Percentiles rank a stretch among this genome's conserved stretches.
phyloP scores from a whole-genome alignment of 2,329 filamentous ascomycete genomes.

The Aspergillus felis region DNA sequence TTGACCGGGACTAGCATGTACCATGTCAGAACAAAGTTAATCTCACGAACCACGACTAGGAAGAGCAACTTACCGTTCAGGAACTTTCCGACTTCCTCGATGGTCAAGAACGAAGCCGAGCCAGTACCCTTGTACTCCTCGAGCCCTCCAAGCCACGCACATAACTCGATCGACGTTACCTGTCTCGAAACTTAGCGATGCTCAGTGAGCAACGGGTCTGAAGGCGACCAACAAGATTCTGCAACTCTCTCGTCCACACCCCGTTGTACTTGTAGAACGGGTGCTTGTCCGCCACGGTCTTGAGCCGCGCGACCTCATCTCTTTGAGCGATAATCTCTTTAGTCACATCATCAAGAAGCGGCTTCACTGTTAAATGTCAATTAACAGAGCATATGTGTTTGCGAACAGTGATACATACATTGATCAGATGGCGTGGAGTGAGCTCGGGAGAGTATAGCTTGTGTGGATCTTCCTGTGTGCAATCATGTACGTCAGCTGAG shows the following conservation, averaged over 20 bases:
- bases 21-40: neutral
- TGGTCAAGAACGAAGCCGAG: slow-evolving; percentile 70
- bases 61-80: slow-evolving; percentile 59
- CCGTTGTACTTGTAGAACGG: slow-evolving; percentile 98
- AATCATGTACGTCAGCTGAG: neutral
- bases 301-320: slow-evolving; percentile 65
- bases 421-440: slow-evolving; percentile 75
- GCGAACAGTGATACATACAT: slow-evolving; percentile 42
- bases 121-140: slow-evolving; percentile 50
- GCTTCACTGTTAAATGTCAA: slow-evolving; percentile 51
- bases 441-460: slow-evolving; percentile 79
- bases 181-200: slow-evolving; percentile 24
- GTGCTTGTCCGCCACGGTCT: slow-evolving; percentile 71
- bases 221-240: slow-evolving; percentile 63
- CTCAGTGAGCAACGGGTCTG: neutral
- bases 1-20: slow-evolving; percentile 71
- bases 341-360: slow-evolving; percentile 67
- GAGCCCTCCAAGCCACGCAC: slow-evolving; percentile 77
- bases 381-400: neutral
- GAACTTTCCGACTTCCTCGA: slow-evolving; percentile 79
- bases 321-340: slow-evolving; percentile 68
- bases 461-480: slow-evolving; percentile 63
- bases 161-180: slow-evolving; percentile 57
- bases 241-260: slow-evolving; percentile 79
- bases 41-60: slow-evolving; percentile 3